phyloP scores from a whole-genome alignment of 2,329 filamentous ascomycete genomes.

The Nemania abortiva region DNA sequence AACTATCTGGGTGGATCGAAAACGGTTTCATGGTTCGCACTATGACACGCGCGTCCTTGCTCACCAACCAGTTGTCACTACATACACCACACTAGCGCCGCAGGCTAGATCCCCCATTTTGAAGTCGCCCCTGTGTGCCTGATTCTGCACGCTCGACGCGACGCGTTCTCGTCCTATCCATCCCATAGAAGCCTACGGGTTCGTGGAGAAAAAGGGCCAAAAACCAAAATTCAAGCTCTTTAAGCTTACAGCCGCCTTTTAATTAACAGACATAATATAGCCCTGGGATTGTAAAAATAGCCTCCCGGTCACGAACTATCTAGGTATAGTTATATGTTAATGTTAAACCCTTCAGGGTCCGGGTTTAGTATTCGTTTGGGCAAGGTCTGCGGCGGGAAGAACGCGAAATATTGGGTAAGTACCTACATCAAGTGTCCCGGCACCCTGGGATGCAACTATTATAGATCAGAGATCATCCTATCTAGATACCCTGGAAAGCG shows the following conservation, averaged over 20 bases:
- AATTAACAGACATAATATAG: neutral
- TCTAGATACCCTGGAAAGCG: neutral
- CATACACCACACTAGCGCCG: neutral
- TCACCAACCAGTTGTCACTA: neutral
- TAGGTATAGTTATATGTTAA: neutral
- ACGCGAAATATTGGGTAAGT: neutral
- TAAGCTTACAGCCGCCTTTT: neutral
- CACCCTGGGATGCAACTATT: constrained; percentile 6
- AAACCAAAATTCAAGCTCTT: neutral
- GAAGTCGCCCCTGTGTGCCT: constrained; percentile 3
- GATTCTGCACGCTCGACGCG: constrained; percentile 12
- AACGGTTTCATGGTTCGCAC: constrained; percentile 7
- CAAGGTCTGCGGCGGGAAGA: no score
- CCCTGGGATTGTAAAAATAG: constrained; percentile 9
- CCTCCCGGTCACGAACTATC: neutral
- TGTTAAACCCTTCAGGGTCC: neutral
- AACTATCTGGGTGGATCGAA: constrained; percentile 2
- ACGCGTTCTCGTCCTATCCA: constrained; percentile 1
- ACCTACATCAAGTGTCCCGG: constrained; percentile 16
- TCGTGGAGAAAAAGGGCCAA: neutral
- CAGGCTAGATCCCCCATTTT: constrained; percentile 14
- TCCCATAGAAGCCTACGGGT: neutral
- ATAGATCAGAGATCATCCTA: constrained; percentile 6
- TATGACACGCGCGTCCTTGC: constrained; percentile 2
- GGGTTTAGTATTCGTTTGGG: neutral